Evolutionary conservation across 1,139 yeast genomes (phyloP).

Genomic region (Blastobotrys serpentis): DNA sequence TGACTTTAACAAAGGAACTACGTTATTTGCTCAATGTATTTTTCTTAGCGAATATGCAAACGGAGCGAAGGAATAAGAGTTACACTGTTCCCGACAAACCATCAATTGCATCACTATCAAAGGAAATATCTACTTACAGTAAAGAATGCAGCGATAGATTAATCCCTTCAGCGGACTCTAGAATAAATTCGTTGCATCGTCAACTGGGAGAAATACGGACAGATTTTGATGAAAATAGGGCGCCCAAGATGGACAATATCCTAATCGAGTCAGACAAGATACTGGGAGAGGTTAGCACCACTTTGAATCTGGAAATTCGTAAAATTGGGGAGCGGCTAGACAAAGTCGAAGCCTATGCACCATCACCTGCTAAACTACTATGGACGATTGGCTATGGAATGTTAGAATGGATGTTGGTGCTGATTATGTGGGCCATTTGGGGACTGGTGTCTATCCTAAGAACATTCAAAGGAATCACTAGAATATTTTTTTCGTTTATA

Average conservation of each 20-base stretch:
- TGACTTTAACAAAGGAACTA: conserved; percentile 24
- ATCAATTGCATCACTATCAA: conserved; percentile 18
- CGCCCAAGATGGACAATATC: conserved; percentile 59
- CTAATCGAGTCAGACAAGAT: conserved; percentile 72
- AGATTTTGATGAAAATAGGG: conserved; percentile 41
- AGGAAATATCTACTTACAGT: conserved; percentile 27
- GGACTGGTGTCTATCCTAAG: conserved; percentile 59
- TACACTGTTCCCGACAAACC: conserved; percentile 8
- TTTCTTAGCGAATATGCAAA: conserved; percentile 26
- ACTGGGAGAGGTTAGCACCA: conserved; percentile 79
- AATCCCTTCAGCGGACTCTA: conserved; percentile 24
- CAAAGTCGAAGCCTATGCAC: conserved; percentile 39
- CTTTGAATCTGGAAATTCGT: conserved; percentile 68
- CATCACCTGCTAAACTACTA: conserved; percentile 26
- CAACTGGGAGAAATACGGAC: conserved; percentile 32
- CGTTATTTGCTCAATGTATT: conserved; percentile 28
- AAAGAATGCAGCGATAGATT: conserved; percentile 24
- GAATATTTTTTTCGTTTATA: conserved; percentile 43
- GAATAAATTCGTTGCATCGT: conserved; percentile 29
- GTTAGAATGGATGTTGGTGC: conserved; percentile 58
- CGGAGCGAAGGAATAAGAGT: conserved; percentile 16
- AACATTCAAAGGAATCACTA: conserved; percentile 39
- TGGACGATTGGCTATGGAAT: conserved; percentile 32
- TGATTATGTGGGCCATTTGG: conserved; percentile 69
- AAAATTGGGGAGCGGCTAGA: conserved; percentile 70